Evolutionary conservation across 352 stramenopile genomes (phyloP).

Genomic region (Pythium insidiosum): DNA sequence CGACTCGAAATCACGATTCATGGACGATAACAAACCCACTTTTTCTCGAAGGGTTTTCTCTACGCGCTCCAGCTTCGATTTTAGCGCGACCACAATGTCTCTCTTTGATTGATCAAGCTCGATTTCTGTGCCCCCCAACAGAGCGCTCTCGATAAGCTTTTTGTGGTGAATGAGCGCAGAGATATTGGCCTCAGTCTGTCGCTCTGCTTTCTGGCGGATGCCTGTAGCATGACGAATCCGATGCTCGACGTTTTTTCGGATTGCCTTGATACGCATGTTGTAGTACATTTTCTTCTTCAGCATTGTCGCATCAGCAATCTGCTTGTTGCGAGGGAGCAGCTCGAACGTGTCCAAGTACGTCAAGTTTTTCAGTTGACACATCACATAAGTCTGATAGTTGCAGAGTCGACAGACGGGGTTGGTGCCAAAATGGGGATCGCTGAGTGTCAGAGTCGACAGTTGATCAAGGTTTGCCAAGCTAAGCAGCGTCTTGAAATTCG

Average conservation of each 20-base stretch:
- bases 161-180: slow-evolving; percentile 34
- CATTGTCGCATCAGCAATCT: slow-evolving; percentile 87
- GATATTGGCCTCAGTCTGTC: slow-evolving; percentile 43
- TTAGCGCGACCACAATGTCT: background rate
- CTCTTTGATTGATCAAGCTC: no score
- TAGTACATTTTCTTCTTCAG: slow-evolving; percentile 95
- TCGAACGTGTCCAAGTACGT: slow-evolving; percentile 67
- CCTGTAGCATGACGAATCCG: slow-evolving; percentile 36
- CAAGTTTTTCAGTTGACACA: slow-evolving; percentile 78
- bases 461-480: slow-evolving; percentile 60
- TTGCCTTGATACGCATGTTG: slow-evolving; percentile 90
- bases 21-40: slow-evolving; percentile 28
- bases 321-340: slow-evolving; percentile 70
- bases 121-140: background rate
- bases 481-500: slow-evolving; percentile 82
- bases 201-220: slow-evolving; percentile 33
- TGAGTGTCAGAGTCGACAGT: slow-evolving; percentile 60
- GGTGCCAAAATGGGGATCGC: slow-evolving; percentile 84
- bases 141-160: slow-evolving; percentile 57
- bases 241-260: slow-evolving; percentile 74
- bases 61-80: slow-evolving; percentile 29
- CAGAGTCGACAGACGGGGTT: slow-evolving; percentile 89
- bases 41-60: slow-evolving; percentile 29
- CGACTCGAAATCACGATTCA: slow-evolving; percentile 57
- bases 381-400: slow-evolving; percentile 90